Evolutionary conservation across 2,329 filamentous ascomycete genomes (phyloP).

Genomic region (Xylaria sp.): DNA sequence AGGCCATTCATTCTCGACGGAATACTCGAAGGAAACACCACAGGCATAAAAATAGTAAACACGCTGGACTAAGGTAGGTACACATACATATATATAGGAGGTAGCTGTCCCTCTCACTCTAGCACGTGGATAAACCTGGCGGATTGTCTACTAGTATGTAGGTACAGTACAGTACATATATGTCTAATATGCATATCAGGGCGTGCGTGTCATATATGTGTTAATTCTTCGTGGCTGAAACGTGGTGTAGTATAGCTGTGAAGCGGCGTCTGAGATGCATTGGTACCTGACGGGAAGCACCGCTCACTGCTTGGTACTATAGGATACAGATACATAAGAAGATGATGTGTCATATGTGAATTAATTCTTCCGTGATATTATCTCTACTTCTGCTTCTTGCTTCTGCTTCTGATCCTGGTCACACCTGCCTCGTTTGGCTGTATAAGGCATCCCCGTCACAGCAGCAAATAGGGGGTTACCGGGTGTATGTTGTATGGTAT

Average conservation of each 20-base stretch:
- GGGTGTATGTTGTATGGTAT: not conserved
- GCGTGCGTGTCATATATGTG: not conserved
- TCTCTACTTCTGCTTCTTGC: not conserved
- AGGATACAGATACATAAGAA: not conserved
- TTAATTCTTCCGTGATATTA: not conserved
- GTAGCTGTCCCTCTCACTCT: not conserved
- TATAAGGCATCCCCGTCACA: not conserved
- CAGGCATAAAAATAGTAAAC: not conserved
- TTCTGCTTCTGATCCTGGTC: not conserved
- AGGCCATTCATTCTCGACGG: not conserved
- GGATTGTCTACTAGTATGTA: not conserved
- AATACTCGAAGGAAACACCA: not conserved
- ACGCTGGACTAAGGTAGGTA: not conserved
- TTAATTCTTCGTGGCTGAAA: not conserved
- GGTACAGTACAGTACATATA: not conserved
- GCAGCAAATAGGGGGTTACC: slow-evolving; percentile 1
- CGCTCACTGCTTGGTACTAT: not conserved
- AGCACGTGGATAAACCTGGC: slow-evolving; percentile 26
- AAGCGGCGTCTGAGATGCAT: slow-evolving; percentile 17
- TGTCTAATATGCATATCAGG: not conserved
- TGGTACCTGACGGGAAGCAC: slow-evolving; percentile 25
- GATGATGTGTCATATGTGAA: slow-evolving; percentile 13
- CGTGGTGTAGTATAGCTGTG: not conserved
- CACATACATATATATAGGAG: not conserved
- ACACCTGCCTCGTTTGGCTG: not conserved